Evolutionary conservation across 2,329 filamentous ascomycete genomes (phyloP).

Genomic region (Colletotrichum orchidophilum): DNA sequence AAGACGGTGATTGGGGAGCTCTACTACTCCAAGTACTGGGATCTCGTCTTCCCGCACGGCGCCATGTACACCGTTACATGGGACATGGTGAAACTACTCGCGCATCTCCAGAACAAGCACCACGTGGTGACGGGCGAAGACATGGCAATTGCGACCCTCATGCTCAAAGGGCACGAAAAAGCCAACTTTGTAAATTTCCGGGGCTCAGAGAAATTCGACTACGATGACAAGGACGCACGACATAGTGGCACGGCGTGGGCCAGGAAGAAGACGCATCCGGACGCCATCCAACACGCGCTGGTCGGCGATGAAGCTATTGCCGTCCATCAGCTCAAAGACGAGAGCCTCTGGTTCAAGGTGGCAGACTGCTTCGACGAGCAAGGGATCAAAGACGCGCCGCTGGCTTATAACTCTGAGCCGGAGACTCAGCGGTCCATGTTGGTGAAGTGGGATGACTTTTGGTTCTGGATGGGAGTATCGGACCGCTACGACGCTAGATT

Average conservation of each 20-base stretch:
- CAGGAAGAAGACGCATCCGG: constrained; percentile 37
- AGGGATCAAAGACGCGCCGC: constrained; percentile 37
- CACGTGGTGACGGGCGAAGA: constrained; percentile 43
- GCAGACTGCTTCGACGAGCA: constrained; percentile 41
- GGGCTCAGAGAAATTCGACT: constrained; percentile 44
- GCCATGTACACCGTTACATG: constrained; percentile 46
- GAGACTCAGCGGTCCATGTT: constrained; percentile 24
- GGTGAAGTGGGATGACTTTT: constrained; percentile 39
- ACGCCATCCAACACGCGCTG: constrained; percentile 39
- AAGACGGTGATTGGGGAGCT: constrained; percentile 43
- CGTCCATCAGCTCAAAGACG: constrained; percentile 42
- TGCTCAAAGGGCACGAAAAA: constrained; percentile 39
- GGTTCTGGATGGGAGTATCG: constrained; percentile 35
- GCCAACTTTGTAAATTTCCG: constrained; percentile 42
- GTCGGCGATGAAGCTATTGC: constrained; percentile 37
- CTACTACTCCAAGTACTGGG: constrained; percentile 38
- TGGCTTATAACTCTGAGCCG: neutral
- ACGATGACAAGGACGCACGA: constrained; percentile 39
- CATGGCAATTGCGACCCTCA: constrained; percentile 41
- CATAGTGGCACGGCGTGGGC: constrained; percentile 43
- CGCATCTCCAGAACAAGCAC: constrained; percentile 38
- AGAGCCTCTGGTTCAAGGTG: constrained; percentile 40
- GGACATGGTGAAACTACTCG: constrained; percentile 43
- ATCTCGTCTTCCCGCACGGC: constrained; percentile 43
- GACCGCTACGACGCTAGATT: constrained; percentile 35